Base-by-base conservation (phyloP, 2,329 filamentous ascomycete species). In the Eutypella sp. region DNA sequence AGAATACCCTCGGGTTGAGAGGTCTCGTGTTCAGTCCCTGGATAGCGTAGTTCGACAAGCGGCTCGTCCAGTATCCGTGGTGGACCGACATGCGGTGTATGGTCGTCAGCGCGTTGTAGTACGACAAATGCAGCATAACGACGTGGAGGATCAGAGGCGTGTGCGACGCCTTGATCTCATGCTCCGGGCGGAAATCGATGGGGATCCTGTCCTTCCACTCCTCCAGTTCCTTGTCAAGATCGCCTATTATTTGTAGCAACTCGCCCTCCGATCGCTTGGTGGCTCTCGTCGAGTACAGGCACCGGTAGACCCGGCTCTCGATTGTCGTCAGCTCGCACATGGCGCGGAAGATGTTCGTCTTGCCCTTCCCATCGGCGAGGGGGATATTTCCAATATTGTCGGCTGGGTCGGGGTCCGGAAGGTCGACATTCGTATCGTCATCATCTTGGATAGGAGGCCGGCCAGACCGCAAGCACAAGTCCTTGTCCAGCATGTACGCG, bases 1-100 rank as follows among this genome's bases (percentile, higher is more conserved):
- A 90, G 68, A 96, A 99, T 8, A 99, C 88, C 55, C 93, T 78
- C 0, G 93, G 93, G 61, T 97, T 99, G 44, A 99, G 69, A 1
- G 93, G 91, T 52, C 87, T 79, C 0, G 91, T 85, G 64, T 97
- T 97, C 36, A 96, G 74, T 1, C 93, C 93, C 65, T 96, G 89
- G 46, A 97, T 93, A 15, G 93, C 93, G 61, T 90, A 97, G 59
- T 97, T 92, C 31, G 91, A 95, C 34, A 99, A 70, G 31, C 93
- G 82, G 60, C 89, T 96, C 1, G 92, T 97, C 93, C 93, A 99
- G 69, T 96, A 96, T 13, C 93, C 93, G 62, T 96, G 91, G 58
- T 97, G 93, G 24, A 97, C 87, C 36, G 89, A 95, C 93, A 97
- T 99, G 42, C 93, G 88, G 65, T 99, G 93, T 53, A 99, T 96